Evolutionary conservation across 176 grass and related monocot genomes (phyloP), one percentile per base, ranked within the genome.

Genomic region (Triticum urartu): DNA sequence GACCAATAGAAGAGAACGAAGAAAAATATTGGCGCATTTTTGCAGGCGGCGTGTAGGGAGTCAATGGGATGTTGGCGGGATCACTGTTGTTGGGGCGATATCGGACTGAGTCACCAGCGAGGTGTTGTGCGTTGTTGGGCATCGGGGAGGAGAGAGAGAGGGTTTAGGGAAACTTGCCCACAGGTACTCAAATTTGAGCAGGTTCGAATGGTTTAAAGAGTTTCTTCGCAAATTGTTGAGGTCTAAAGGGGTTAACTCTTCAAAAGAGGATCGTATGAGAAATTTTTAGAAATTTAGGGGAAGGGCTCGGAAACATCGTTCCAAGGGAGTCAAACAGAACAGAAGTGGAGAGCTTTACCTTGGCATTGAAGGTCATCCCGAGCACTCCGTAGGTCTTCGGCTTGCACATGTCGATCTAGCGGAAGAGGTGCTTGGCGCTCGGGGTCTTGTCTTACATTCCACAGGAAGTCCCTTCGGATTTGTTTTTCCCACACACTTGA

Each of bases 21-120:
- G 17, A 56, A 20, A 20, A 20, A 20, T 20, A 6, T 54, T 6
- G 14, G 5, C 14, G 1, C 5, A 6, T 54, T 52, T 52, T 54
- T 18, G 14, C 1, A 17, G 5, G 14, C 14, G 15, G 4, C 5
- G 5, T 54, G 50, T 11, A 43, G 0, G 0, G 50, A 56, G 50
- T 20, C 50, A 52, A 56, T 56, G 1, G 15, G 17, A 54, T 1
- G 14, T 54, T 1, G 1, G 15, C 1, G 50, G 15, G 17, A 6
- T 20, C 52, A 18, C 5, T 3, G 5, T 54, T 54, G 17, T 54
- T 5, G 15, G 50, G 1, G 50, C 5, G 1, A 18, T 6, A 5
- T 58, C 0, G 2, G 17, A 58, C 0, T 18, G 12, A 2, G 17
- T 58, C 2, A 2, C 5, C 1, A 0, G 17, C 0, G 6, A 56